phyloP scores from a whole-genome alignment of 371 early-diverging fungal genomes.

The Mucor racemosus region DNA sequence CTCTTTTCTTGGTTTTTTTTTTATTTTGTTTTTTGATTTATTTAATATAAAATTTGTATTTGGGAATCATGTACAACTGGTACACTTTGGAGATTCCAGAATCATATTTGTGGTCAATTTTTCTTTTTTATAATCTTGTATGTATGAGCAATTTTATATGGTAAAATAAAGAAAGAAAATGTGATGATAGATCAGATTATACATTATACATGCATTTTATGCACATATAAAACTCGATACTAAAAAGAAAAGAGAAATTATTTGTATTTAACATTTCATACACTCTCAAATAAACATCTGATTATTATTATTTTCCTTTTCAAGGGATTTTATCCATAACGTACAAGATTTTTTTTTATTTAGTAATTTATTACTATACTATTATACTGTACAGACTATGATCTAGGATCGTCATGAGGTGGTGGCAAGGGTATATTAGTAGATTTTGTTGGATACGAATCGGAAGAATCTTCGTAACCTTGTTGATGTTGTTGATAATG shows the following conservation, averaged over 20 bases:
- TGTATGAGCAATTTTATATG: background rate
- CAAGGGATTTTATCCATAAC: conserved; percentile 1
- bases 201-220: no score
- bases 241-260: background rate
- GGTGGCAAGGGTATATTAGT: conserved; percentile 13
- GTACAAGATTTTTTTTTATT: background rate
- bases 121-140: background rate
- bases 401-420: conserved; percentile 9
- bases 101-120: conserved; percentile 7
- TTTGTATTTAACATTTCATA: no score
- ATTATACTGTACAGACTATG: background rate
- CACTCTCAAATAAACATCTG: background rate
- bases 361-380: conserved; percentile 2
- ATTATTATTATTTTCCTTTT: background rate
- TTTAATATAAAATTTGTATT: conserved; percentile 12
- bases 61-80: conserved; percentile 8
- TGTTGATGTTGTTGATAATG: conserved; percentile 2
- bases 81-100: conserved; percentile 13
- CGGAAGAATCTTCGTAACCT: background rate
- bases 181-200: no score
- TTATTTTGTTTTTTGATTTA: background rate
- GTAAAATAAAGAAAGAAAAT: background rate
- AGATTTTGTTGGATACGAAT: background rate
- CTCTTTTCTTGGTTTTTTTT: background rate
- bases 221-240: no score